Percentiles rank a stretch among this genome's conserved stretches.
These are phyloP conservation scores for Neonectria magnoliae DNA, from an alignment of 2,329 filamentous ascomycete genomes.

Conservation along the genomic window DNA sequence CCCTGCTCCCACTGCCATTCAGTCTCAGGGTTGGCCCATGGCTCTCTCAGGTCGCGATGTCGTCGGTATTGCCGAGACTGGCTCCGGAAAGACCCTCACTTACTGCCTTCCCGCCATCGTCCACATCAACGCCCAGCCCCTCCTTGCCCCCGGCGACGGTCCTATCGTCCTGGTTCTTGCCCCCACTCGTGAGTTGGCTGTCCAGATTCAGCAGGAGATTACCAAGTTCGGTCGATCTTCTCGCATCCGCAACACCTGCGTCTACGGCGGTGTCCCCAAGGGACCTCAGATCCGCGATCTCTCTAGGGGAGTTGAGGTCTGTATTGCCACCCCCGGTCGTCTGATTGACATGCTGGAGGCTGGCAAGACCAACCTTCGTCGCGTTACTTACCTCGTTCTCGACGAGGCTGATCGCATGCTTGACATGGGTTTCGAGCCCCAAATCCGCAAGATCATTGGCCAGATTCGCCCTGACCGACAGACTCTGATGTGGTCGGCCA, in stretches of 20 bases:
- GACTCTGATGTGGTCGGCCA: slow-evolving; percentile 99
- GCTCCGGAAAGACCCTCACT: slow-evolving; percentile 98
- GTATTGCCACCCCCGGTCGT: slow-evolving; percentile 97
- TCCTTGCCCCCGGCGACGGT: slow-evolving; percentile 92
- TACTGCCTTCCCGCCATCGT: slow-evolving; percentile 99
- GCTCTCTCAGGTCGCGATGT: slow-evolving; percentile 97
- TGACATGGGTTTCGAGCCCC: slow-evolving; percentile 99
- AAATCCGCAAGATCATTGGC: slow-evolving; percentile 97
- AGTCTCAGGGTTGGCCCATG: slow-evolving; percentile 99
- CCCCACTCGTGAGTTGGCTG: slow-evolving; percentile 95
- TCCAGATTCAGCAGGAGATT: slow-evolving; percentile 98
- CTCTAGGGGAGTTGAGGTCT: slow-evolving; percentile 94
- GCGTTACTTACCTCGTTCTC: slow-evolving; percentile 97
- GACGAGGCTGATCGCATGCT: slow-evolving; percentile 99
- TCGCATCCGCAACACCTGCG: slow-evolving; percentile 97
- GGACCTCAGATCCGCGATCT: slow-evolving; percentile 97
- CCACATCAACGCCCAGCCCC: slow-evolving; percentile 98
- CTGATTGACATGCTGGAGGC: slow-evolving; percentile 98
- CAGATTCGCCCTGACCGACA: slow-evolving; percentile 99
- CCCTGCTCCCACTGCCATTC: slow-evolving; percentile 91
- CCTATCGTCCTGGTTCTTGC: slow-evolving; percentile 97
- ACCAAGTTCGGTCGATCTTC: slow-evolving; percentile 99
- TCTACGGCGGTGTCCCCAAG: slow-evolving; percentile 99
- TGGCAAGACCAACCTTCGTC: slow-evolving; percentile 96
- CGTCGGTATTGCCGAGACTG: slow-evolving; percentile 98